These are phyloP conservation scores for Udeniomyces megalosporus DNA, from an alignment of 768 basidiomycete species.

Conservation along the genomic window DNA sequence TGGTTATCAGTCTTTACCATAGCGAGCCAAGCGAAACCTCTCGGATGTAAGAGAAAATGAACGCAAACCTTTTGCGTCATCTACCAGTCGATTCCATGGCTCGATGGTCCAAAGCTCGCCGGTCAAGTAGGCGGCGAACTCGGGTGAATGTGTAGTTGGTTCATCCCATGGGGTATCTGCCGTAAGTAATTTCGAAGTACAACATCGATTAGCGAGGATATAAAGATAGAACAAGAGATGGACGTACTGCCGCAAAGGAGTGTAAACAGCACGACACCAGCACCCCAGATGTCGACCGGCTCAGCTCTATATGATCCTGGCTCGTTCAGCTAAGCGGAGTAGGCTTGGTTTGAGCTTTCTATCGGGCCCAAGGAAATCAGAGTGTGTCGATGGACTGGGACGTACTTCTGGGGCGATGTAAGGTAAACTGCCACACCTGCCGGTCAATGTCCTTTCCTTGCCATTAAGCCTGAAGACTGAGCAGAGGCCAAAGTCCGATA, in stretches of 20 bases:
- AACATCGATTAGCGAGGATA: neutral
- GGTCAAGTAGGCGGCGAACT: slow-evolving; percentile 57
- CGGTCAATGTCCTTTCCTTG: slow-evolving; percentile 55
- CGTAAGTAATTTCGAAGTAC: neutral
- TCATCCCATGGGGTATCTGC: slow-evolving; percentile 97
- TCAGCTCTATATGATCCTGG: slow-evolving; percentile 65
- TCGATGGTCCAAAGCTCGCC: slow-evolving; percentile 55
- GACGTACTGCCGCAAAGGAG: slow-evolving; percentile 67
- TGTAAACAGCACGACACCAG: slow-evolving; percentile 85
- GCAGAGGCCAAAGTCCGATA: slow-evolving; percentile 89
- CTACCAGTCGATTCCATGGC: slow-evolving; percentile 61
- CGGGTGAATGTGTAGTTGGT: slow-evolving; percentile 58
- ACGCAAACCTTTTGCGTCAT: slow-evolving; percentile 46
- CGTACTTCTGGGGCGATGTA: slow-evolving; percentile 87
- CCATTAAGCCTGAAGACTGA: slow-evolving; percentile 81
- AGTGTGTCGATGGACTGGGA: neutral
- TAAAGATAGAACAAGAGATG: neutral
- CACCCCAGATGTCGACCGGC: slow-evolving; percentile 89
- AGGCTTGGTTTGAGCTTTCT: no score
- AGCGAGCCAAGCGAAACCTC: no score
- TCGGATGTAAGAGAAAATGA: neutral
- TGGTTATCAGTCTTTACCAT: neutral
- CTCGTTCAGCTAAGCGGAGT: slow-evolving; percentile 41
- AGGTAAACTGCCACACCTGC: slow-evolving; percentile 78
- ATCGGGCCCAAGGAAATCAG: neutral